Percentiles rank a stretch among this genome's conserved stretches.
These are phyloP conservation scores for Tremella yokohamensis DNA, from an alignment of 768 basidiomycete species.

Conservation along the genomic window DNA sequence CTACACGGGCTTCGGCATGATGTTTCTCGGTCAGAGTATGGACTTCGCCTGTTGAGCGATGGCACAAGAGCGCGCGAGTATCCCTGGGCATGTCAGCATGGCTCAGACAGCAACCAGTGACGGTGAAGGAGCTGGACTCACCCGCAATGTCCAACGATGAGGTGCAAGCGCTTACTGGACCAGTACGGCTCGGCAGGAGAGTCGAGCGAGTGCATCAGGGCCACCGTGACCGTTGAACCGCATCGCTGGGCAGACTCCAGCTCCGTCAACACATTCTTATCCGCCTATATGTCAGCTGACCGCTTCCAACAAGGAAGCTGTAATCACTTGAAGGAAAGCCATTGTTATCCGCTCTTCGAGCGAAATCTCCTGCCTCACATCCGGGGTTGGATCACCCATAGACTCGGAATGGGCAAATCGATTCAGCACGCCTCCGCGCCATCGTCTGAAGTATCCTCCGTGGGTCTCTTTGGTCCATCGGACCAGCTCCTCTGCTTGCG, in stretches of 20 bases:
- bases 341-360: constrained; percentile 80
- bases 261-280: constrained; percentile 67
- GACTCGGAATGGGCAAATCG: constrained; percentile 36
- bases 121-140: constrained; percentile 47
- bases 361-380: constrained; percentile 54
- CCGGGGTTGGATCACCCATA: constrained; percentile 17
- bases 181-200: constrained; percentile 73
- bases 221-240: constrained; percentile 88
- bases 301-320: neutral
- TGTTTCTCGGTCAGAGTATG: constrained; percentile 88
- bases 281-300: constrained; percentile 57
- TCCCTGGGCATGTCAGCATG: constrained; percentile 59
- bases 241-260: constrained; percentile 64
- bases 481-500: constrained; percentile 45
- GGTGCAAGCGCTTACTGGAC: constrained; percentile 64
- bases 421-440: constrained; percentile 68
- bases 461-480: constrained; percentile 26
- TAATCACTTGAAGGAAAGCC: constrained; percentile 76
- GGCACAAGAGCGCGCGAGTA: constrained; percentile 79
- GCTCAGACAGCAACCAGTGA: neutral
- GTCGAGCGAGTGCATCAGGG: constrained; percentile 86
- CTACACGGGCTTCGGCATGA: constrained; percentile 86
- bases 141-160: constrained; percentile 94
- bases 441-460: constrained; percentile 82
- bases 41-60: constrained; percentile 68